These are phyloP conservation scores for Puccinia coronata DNA, from an alignment of 1,284 basidiomycete genomes.

Conservation along the genomic window DNA sequence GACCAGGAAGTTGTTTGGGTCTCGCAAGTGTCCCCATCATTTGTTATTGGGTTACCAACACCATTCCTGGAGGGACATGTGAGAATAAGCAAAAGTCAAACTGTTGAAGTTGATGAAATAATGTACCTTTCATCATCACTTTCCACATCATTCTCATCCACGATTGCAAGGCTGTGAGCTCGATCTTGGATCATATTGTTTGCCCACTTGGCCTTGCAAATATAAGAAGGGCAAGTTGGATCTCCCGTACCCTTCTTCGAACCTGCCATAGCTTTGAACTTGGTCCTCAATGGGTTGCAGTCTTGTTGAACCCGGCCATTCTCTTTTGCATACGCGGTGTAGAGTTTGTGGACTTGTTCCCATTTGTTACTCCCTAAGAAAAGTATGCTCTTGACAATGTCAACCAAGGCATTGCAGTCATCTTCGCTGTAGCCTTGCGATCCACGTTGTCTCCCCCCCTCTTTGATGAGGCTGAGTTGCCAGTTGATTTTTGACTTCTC, in stretches of 20 bases:
- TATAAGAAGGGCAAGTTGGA: background rate
- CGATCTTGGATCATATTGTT: background rate
- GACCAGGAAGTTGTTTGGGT: too few relatives aligned
- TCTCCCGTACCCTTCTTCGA: background rate
- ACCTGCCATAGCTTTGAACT: background rate
- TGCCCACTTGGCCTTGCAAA: background rate
- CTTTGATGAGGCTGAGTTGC: too few relatives aligned
- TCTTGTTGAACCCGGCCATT: background rate
- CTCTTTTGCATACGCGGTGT: background rate
- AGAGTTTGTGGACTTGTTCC: background rate
- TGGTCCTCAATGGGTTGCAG: background rate
- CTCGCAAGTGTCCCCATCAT: too few relatives aligned
- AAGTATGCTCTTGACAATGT: background rate
- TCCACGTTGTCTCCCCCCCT: too few relatives aligned
- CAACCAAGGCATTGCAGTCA: background rate
- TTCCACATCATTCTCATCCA: background rate
- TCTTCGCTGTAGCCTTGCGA: background rate
- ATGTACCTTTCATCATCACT: background rate
- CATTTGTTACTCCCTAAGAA: background rate
- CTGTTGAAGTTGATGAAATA: background rate
- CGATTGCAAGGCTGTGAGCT: background rate
- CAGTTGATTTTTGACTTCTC: too few relatives aligned
- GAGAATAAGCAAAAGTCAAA: too few relatives aligned
- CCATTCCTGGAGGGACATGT: too few relatives aligned
- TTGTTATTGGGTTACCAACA: too few relatives aligned